Evolutionary conservation across 495 filamentous ascomycete species (phyloP), one percentile per base, ranked within the genome.

Genomic region (Annulohypoxylon stygium): DNA sequence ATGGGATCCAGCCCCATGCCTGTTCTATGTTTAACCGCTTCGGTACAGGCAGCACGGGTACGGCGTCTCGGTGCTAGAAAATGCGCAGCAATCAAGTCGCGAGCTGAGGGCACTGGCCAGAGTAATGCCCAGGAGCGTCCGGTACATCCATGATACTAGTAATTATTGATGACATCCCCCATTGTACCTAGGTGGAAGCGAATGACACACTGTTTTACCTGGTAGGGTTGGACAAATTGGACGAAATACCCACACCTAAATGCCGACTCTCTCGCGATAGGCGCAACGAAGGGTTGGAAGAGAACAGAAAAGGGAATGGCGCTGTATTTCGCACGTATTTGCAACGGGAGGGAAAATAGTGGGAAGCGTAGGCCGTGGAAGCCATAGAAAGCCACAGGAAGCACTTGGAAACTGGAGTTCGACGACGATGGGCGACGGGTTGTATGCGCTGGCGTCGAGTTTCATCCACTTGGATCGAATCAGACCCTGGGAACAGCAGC

Each of bases 391-490:
- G 33, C 10, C 12, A 37, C 65, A 69, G 60, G 64, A 65, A 70
- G 67, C 61, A 71, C 76, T 68, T 47, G 7, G 68, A 73, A 71
- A 67, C 58, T 70, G 63, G 72, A 75, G 67, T 65, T 75, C 57
- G 63, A 64, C 58, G 54, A 30, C 37, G 34, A 61, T 20, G 20
- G 16, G 57, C 50, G 63, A 54, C 50, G 25, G 50, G 59, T 76
- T 64, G 69, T 74, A 77, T 79, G 77, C 77, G 77, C 77, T 79
- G 77, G 77, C 77, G 72, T 45, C 65, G 62, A 77, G 77, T 76
- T 79, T 75, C 67, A 75, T 75, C 73, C 73, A 72, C 75, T 67
- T 77, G 77, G 75, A 75, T 78, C 77, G 75, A 78, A 78, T 78
- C 75, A 77, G 66, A 71, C 64, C 77, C 75, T 61, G 72, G 77